Conservation (phyloP, 768 basidiomycete genomes). For the Gymnopilus junonius region DNA sequence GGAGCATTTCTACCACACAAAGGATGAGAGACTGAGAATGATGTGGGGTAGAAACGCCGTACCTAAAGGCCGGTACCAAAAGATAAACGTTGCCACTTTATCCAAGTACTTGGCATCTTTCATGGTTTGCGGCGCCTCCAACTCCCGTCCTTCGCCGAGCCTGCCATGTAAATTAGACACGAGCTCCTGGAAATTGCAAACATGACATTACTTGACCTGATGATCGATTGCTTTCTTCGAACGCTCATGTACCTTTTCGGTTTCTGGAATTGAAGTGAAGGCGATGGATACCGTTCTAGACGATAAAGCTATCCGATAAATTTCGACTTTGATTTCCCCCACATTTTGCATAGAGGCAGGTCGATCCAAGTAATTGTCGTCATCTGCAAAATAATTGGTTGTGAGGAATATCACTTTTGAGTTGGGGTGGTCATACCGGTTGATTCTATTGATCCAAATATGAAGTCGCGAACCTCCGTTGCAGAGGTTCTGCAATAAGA, state of each 20-base stretch:
- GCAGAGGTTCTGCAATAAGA: background rate
- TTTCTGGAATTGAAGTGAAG: background rate
- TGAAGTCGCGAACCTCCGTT: background rate
- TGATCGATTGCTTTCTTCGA: constrained; percentile 4
- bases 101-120: background rate
- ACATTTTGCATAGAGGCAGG: background rate
- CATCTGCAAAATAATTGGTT: background rate
- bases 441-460: background rate
- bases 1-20: constrained; percentile 9
- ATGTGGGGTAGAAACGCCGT: background rate
- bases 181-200: background rate
- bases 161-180: background rate
- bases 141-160: background rate
- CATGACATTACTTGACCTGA: background rate
- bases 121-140: background rate
- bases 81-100: background rate
- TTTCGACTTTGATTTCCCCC: constrained; percentile 2
- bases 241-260: background rate
- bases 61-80: constrained; percentile 10
- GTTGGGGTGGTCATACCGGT: background rate
- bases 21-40: background rate
- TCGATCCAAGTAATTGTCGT: background rate
- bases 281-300: too few species aligned
- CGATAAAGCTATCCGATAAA: background rate
- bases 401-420: background rate